Conservation (phyloP, 2,329 filamentous ascomycete species). For the Fusarium chuoi region DNA sequence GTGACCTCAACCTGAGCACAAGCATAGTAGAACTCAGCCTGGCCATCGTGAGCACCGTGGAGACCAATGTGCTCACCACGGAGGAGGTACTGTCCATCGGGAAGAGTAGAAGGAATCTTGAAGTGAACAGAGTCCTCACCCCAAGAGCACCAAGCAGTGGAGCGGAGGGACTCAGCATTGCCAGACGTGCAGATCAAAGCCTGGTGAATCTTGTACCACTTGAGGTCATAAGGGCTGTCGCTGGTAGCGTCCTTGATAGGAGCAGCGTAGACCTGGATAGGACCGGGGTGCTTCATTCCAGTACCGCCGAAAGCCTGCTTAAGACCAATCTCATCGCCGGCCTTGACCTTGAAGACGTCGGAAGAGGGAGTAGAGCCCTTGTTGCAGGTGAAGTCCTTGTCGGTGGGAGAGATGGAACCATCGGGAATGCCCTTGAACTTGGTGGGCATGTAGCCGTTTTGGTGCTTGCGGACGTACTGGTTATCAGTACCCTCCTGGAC, state of each 20-base stretch:
- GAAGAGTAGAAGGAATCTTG: constrained; percentile 18
- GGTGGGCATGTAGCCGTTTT: constrained; percentile 22
- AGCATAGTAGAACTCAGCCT: constrained; percentile 37
- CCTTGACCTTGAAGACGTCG: constrained; percentile 20
- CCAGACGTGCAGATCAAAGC: constrained; percentile 14
- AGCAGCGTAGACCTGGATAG: constrained; percentile 16
- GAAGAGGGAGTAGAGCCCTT: background rate
- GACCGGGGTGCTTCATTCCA: constrained; percentile 19
- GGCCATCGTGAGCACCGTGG: constrained; percentile 27
- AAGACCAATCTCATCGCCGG: constrained; percentile 11
- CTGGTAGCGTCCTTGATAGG: background rate
- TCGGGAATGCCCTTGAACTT: constrained; percentile 13
- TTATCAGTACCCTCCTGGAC: background rate
- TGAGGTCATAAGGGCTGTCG: background rate
- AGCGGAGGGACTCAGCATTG: constrained; percentile 4
- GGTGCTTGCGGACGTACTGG: constrained; percentile 20
- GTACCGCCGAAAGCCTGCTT: constrained; percentile 19
- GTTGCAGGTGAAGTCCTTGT: constrained; percentile 23
- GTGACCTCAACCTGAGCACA: constrained; percentile 31
- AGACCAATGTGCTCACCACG: constrained; percentile 36
- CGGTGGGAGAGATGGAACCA: constrained; percentile 14
- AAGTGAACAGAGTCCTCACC: constrained; percentile 16
- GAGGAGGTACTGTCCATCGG: constrained; percentile 25
- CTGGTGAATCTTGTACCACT: constrained; percentile 24
- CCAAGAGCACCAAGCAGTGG: constrained; percentile 20